Base-by-base conservation (phyloP, 192 early-diverging fungal species). In the Coemansia sp. region DNA sequence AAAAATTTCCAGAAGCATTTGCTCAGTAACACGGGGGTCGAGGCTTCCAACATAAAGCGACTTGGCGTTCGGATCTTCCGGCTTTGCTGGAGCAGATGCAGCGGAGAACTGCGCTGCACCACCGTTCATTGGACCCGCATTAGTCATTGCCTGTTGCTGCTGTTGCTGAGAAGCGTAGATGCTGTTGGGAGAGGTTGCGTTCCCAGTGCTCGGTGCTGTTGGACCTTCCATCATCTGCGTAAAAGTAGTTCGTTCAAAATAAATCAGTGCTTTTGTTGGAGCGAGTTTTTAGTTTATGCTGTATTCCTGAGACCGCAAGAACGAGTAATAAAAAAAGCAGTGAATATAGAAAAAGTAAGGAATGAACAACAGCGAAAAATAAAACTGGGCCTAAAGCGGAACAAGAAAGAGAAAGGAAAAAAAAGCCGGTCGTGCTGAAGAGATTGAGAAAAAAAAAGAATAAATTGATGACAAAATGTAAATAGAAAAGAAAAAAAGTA, bases 41-140 rank as follows among this genome's bases (percentile, higher is more conserved):
- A 95, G 84, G 72, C 93, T 94, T 20, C 91, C 92, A 30, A 94
- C 93, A 69, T 95, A 96, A 42, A 93, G 84, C 22, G 86, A 86
- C 76, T 80, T 86, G 25, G 84, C 73, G 60, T 71, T 76, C 58
- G 60, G 54, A 36, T 81, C 78, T 6, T 71, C 72, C 22, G 73
- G 25, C 29, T 51, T 75, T 51, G 57, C 63, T 23, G 59, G 21
- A 6, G 54, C 23, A 14, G 39, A 14, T 17, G 62, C 23, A 10
- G 83, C 84, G 36, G 78, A 70, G 30, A 64, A 80, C 68, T 78
- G 79, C 58, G 71, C 55, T 20, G 50, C 66, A 51, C 42, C 72
- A 64, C 51, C 70, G 30, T 68, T 75, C n/a, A 59, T 53, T 30
- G 24, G 19, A 25, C 39, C 39, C 1, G 39, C 39, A 42, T 60